Percentiles rank a stretch among this genome's conserved stretches.
Conservation (phyloP, 768 basidiomycete genomes). For the Kwoniella europaea region DNA sequence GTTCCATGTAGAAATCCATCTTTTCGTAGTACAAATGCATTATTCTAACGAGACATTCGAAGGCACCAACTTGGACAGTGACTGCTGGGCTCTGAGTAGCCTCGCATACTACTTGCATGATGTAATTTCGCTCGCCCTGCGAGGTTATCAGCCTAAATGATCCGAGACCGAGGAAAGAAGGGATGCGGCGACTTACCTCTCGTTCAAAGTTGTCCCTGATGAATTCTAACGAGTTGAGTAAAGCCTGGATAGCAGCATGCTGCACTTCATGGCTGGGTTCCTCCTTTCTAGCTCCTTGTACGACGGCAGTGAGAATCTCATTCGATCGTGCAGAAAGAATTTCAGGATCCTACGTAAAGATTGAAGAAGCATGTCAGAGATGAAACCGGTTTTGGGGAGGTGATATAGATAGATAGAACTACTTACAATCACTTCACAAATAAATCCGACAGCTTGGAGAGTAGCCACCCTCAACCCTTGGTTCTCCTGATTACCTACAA, state of each 20-base stretch:
- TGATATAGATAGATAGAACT: slow-evolving; percentile 60
- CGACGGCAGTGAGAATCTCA: slow-evolving; percentile 96
- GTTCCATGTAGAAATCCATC: slow-evolving; percentile 99
- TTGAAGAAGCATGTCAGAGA: slow-evolving; percentile 69
- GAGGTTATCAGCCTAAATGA: slow-evolving; percentile 13
- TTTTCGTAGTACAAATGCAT: slow-evolving; percentile 99
- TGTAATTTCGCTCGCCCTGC: slow-evolving; percentile 98
- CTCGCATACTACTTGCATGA: slow-evolving; percentile 99
- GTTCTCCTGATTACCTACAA: slow-evolving; percentile 76
- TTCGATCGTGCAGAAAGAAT: slow-evolving; percentile 86
- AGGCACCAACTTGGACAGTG: slow-evolving; percentile 90
- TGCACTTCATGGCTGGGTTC: slow-evolving; percentile 91
- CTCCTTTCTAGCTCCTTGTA: slow-evolving; percentile 96
- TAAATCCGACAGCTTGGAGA: slow-evolving; percentile 92
- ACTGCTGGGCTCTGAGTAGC: slow-evolving; percentile 85
- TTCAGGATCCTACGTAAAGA: slow-evolving; percentile 76
- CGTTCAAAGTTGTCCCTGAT: slow-evolving; percentile 97
- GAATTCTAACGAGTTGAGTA: slow-evolving; percentile 95
- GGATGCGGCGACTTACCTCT: slow-evolving; percentile 68
- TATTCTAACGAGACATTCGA: slow-evolving; percentile 92
- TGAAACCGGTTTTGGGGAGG: slow-evolving; percentile 62
- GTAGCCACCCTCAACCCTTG: slow-evolving; percentile 74
- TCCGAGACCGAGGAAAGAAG: background rate
- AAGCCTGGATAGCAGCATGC: slow-evolving; percentile 84
- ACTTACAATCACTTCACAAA: slow-evolving; percentile 95